A percentile compares a stretch with the other conserved stretches of the same genome.
Evolutionary conservation across 1,139 yeast species (phyloP).

Genomic region (Yamadazyma dendronema): DNA sequence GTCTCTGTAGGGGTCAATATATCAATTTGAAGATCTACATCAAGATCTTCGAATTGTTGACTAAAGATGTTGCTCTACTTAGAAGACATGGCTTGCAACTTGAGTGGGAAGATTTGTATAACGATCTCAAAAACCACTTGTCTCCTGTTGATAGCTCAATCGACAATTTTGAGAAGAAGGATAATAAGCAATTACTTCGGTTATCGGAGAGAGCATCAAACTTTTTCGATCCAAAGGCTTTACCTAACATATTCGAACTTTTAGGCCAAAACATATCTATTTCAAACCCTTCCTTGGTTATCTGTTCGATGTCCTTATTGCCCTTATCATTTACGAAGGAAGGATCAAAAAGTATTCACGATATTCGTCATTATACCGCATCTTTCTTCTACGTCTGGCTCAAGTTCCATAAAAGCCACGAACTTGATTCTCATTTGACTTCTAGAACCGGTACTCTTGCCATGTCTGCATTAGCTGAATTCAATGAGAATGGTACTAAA

Average conservation of each 20-base stretch:
- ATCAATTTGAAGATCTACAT: slow-evolving; percentile 61
- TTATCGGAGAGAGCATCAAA: slow-evolving; percentile 49
- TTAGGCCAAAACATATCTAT: slow-evolving; percentile 53
- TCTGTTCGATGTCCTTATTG: slow-evolving; percentile 56
- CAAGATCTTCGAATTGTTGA: slow-evolving; percentile 60
- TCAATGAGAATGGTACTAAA: slow-evolving; percentile 26
- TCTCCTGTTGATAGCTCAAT: slow-evolving; percentile 30
- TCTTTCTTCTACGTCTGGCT: slow-evolving; percentile 76
- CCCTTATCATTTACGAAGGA: slow-evolving; percentile 38
- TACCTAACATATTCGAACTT: slow-evolving; percentile 36
- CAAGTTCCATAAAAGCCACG: slow-evolving; percentile 53
- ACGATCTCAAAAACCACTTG: slow-evolving; percentile 35
- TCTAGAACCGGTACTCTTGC: slow-evolving; percentile 66
- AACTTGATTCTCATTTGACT: slow-evolving; percentile 66
- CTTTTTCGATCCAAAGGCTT: slow-evolving; percentile 38
- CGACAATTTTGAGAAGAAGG: slow-evolving; percentile 39
- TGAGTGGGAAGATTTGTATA: slow-evolving; percentile 53
- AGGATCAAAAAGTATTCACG: slow-evolving; percentile 27
- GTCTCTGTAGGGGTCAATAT: slow-evolving; percentile 74
- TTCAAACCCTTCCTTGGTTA: slow-evolving; percentile 55
- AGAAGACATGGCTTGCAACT: slow-evolving; percentile 39
- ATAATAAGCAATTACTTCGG: slow-evolving; percentile 40
- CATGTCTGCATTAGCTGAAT: slow-evolving; percentile 40
- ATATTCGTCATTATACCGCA: slow-evolving; percentile 57
- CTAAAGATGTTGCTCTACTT: slow-evolving; percentile 47